These are phyloP conservation scores for Candida boidinii DNA, from an alignment of 805 yeast species.

Conservation along the genomic window DNA sequence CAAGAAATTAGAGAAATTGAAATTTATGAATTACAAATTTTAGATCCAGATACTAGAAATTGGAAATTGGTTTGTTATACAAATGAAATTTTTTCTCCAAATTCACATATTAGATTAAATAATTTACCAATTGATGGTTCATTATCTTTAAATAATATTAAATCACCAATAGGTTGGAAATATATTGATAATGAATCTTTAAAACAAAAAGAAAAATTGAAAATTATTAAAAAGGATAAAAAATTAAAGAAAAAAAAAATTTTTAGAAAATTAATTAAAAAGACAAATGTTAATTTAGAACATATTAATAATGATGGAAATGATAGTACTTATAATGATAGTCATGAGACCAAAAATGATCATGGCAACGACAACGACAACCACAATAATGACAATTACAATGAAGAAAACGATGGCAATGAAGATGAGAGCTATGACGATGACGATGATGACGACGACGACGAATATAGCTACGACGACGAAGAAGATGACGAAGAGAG, in stretches of 20 bases:
- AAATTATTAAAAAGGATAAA: slow-evolving; percentile 4
- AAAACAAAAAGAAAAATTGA: not conserved
- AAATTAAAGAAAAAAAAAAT: slow-evolving; percentile 3
- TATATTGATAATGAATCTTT: slow-evolving; percentile 24
- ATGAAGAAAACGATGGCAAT: too few relatives aligned
- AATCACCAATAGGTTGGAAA: slow-evolving; percentile 55
- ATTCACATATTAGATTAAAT: slow-evolving; percentile 31
- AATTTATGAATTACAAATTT: slow-evolving; percentile 58
- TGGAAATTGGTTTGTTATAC: slow-evolving; percentile 63
- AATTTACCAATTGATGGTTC: slow-evolving; percentile 20
- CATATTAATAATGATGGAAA: too few relatives aligned
- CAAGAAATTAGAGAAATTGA: slow-evolving; percentile 46
- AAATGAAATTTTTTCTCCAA: slow-evolving; percentile 42
- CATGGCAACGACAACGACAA: slow-evolving; percentile 9
- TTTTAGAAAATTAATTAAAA: slow-evolving; percentile 1
- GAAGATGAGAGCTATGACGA: too few relatives aligned
- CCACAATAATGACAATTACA: too few relatives aligned
- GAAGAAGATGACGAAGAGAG: too few relatives aligned
- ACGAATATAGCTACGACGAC: too few relatives aligned
- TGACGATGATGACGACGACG: too few relatives aligned
- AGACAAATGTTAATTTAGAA: too few relatives aligned
- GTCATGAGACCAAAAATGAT: slow-evolving; percentile 4
- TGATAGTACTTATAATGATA: too few relatives aligned
- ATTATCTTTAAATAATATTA: slow-evolving; percentile 28
- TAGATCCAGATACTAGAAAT: slow-evolving; percentile 36